Evolutionary conservation across 1,284 basidiomycete genomes (phyloP), one percentile per base, ranked within the genome.

Genomic region (Cryptococcus sp.): DNA sequence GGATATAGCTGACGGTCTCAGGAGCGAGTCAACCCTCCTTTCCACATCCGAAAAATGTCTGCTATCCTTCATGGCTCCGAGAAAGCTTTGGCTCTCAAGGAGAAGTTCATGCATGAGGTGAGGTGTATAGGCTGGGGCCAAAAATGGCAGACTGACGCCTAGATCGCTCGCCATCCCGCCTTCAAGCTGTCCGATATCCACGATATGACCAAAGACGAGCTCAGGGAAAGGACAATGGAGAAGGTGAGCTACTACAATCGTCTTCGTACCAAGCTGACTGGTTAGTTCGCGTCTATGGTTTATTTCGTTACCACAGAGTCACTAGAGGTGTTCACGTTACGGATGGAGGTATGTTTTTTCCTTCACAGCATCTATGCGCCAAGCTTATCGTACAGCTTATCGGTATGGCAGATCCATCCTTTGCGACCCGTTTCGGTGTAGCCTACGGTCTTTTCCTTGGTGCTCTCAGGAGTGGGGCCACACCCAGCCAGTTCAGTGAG

Each of bases 341-440:
- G 81, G 40, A 79, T 82, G 76, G 76, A 79, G 66, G 71, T 80
- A 57, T 71, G 71, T 49, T 16, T 19, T 7, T 5, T 37, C 28
- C 16, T 7, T 21, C 25, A 49, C 5, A 31, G 11, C 9, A 41
- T 7, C 39, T n/a, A 9, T 9, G 19, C 7, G 39, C 19, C 39
- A 23, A 14, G 21, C 50, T 59, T 28, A 57, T 43, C 11, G 9
- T 40, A 22, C 46, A 69, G 63, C 62, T 75, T 14, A 69, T 76
- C 40, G 66, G 72, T 25, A 72, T 76, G 48, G 77, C 76, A 45
- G 81, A 82, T 59, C 80, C 80, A 0, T 76, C 73, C 3, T 81
- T 81, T 64, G 81, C 78, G 79, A 81, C 80, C 0, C 65, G 72
- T 40, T 79, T 80, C 59, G 80, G 80, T 50, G 80, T 82, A 3